phyloP scores from a whole-genome alignment of 2,329 filamentous ascomycete species.

The Thelonectria olida region DNA sequence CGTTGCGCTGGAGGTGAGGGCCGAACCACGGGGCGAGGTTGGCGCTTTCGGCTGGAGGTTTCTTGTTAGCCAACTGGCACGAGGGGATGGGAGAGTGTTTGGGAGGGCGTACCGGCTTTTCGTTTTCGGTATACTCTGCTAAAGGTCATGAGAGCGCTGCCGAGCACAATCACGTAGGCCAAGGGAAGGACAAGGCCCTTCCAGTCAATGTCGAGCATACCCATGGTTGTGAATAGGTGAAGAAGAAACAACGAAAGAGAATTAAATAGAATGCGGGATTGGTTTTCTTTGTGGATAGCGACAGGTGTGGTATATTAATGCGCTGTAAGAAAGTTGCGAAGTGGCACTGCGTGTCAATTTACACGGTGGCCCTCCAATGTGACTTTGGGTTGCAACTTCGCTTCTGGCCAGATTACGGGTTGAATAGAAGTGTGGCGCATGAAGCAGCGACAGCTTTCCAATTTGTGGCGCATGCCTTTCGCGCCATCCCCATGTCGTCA shows the following conservation, averaged over 20 bases:
- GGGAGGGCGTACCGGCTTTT: constrained; percentile 72
- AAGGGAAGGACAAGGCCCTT: constrained; percentile 85
- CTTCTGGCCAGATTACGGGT: constrained; percentile 37
- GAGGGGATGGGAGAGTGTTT: neutral
- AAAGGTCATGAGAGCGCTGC: constrained; percentile 90
- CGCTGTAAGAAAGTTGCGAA: neutral
- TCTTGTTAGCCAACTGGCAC: neutral
- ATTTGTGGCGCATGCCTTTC: constrained; percentile 17
- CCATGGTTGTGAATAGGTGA: constrained; percentile 17
- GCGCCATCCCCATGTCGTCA: neutral
- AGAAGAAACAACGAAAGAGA: constrained; percentile 19
- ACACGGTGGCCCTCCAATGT: constrained; percentile 14
- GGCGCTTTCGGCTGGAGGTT: constrained; percentile 72
- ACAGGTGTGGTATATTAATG: neutral
- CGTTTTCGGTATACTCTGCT: constrained; percentile 92
- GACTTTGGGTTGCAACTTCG: neutral
- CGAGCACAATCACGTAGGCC: constrained; percentile 87
- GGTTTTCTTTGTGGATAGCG: neutral
- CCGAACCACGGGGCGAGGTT: constrained; percentile 95
- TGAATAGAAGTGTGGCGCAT: constrained; percentile 23
- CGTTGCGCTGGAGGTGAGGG: constrained; percentile 87
- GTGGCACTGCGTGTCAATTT: constrained; percentile 17
- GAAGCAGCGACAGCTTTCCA: neutral
- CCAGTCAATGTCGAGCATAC: constrained; percentile 73
- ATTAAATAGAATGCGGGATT: neutral